phyloP scores from a whole-genome alignment of 805 yeast genomes.

The Sugiyamaella mastotermitis region DNA sequence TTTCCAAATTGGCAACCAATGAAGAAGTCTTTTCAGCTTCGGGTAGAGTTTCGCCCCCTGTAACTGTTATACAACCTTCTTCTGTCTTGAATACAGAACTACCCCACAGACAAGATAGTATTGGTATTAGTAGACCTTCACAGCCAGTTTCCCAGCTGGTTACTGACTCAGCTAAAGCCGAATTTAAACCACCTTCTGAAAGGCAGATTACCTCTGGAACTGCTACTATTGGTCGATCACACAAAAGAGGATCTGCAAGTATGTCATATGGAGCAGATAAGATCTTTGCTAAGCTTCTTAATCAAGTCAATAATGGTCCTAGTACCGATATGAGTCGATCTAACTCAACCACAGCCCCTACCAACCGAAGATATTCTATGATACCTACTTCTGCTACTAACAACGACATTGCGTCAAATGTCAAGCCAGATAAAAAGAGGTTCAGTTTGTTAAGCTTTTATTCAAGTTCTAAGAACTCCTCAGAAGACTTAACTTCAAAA shows the following conservation, averaged over 20 bases:
- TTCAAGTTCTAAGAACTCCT: slow-evolving; percentile 5
- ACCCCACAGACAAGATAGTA: no score
- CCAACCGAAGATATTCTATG: slow-evolving; percentile 17
- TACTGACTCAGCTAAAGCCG: background rate
- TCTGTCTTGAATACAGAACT: background rate
- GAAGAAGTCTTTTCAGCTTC: background rate
- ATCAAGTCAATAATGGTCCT: slow-evolving; percentile 9
- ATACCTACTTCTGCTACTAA: slow-evolving; percentile 8
- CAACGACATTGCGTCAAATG: background rate
- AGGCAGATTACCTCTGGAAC: background rate
- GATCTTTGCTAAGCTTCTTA: slow-evolving; percentile 21
- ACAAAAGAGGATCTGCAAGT: slow-evolving; percentile 21
- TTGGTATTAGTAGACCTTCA: background rate
- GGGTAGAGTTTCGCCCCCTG: background rate
- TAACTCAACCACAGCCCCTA: no score
- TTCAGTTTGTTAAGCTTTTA: slow-evolving; percentile 20
- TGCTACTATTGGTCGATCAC: slow-evolving; percentile 2
- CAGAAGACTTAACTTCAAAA: background rate
- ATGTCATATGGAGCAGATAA: slow-evolving; percentile 25
- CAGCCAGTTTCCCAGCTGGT: background rate
- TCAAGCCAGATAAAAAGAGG: slow-evolving; percentile 15
- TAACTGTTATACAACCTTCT: background rate
- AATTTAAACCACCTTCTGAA: background rate
- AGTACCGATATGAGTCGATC: background rate
- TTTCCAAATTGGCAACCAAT: background rate